phyloP scores from a whole-genome alignment of 169 alveolate species.

The Plasmodium vivax region DNA sequence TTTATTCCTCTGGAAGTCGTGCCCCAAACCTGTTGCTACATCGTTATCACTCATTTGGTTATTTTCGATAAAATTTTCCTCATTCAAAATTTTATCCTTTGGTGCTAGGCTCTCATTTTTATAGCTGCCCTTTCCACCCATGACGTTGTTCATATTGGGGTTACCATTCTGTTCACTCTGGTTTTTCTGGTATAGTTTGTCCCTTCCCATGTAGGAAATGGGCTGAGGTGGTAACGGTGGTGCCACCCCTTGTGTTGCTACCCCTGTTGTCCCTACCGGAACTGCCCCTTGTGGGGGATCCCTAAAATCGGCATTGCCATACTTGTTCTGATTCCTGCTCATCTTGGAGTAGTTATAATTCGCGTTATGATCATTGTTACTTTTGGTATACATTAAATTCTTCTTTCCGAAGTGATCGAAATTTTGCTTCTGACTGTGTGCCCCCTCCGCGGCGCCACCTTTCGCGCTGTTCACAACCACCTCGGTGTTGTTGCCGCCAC shows the following conservation, averaged over 20 bases:
- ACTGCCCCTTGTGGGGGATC: neutral
- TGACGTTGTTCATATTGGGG: neutral
- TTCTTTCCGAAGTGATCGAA: neutral
- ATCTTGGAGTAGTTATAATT: conserved; percentile 31
- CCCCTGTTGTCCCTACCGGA: neutral
- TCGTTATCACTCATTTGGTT: neutral
- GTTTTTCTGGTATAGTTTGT: conserved; percentile 18
- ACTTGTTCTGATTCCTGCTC: neutral
- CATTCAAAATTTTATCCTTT: conserved; percentile 3
- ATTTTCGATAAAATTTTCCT: neutral
- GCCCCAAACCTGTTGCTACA: neutral
- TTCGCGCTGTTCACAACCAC: conserved; percentile 1
- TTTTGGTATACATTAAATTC: neutral
- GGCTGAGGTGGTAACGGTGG: neutral
- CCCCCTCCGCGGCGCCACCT: neutral
- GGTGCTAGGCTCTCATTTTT: conserved; percentile 1
- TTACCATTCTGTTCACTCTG: neutral
- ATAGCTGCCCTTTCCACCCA: neutral
- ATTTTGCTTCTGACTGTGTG: neutral
- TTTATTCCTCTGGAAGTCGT: neutral
- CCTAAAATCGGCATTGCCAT: neutral
- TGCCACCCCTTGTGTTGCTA: neutral
- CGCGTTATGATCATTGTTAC: neutral
- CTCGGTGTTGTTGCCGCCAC: neutral
- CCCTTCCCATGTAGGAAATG: conserved; percentile 23